Evolutionary conservation across 2,329 filamentous ascomycete genomes (phyloP).

Genomic region (Helicocarpus griseus): DNA sequence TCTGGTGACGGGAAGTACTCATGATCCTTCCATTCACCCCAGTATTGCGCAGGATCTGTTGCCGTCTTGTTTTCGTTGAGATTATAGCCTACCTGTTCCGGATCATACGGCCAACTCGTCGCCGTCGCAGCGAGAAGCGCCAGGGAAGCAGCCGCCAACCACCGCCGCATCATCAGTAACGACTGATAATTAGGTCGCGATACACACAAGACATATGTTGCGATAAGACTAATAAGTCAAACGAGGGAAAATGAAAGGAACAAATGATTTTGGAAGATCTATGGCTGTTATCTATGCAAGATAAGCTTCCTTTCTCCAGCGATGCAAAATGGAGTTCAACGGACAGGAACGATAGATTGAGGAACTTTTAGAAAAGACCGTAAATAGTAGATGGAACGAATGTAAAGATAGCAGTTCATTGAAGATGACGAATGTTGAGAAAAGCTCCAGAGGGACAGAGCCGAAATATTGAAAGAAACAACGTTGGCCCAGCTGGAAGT

Average conservation of each 20-base stretch:
- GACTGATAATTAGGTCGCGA: neutral
- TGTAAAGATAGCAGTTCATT: neutral
- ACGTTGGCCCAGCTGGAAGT: neutral
- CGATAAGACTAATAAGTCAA: neutral
- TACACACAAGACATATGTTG: neutral
- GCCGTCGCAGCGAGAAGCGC: conserved; percentile 19
- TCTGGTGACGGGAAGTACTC: conserved; percentile 45
- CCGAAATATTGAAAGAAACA: neutral
- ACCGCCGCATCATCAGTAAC: conserved; percentile 23
- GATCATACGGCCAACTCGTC: conserved; percentile 38
- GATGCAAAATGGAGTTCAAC: neutral
- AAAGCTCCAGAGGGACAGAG: neutral
- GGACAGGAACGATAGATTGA: neutral
- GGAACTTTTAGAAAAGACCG: neutral
- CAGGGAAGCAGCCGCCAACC: conserved; percentile 18
- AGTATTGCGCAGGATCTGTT: conserved; percentile 49
- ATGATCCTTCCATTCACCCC: conserved; percentile 46
- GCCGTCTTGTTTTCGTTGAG: conserved; percentile 51
- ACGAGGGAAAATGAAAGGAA: neutral
- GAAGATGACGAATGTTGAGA: too few species aligned
- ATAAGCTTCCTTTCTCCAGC: neutral
- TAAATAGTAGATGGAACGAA: neutral
- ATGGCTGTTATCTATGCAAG: neutral
- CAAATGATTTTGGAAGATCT: neutral
- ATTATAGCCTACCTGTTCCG: conserved; percentile 45